Evolutionary conservation across 331 rosid genomes (phyloP).

Genomic region (Rosa hybrid): DNA sequence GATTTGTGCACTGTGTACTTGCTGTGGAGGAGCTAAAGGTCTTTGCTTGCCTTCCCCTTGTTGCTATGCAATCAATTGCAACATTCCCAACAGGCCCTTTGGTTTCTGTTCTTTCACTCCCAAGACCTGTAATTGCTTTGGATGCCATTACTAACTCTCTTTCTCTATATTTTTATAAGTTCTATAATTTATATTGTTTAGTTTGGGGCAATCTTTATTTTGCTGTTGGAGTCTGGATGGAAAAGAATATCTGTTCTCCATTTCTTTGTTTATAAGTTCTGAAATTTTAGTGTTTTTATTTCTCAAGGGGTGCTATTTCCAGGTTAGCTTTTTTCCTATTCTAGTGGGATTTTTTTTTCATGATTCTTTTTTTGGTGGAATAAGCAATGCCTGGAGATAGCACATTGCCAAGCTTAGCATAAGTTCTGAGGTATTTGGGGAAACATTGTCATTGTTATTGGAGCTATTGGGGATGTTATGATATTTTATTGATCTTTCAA

Average conservation of each 20-base stretch:
- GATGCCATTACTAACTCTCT: slow-evolving; percentile 68
- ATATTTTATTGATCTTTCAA: slow-evolving; percentile 37
- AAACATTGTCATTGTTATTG: slow-evolving; percentile 44
- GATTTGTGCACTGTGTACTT: slow-evolving; percentile 95
- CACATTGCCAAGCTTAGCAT: slow-evolving; percentile 48
- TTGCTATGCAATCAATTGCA: slow-evolving; percentile 99
- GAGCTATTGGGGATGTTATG: slow-evolving; percentile 53
- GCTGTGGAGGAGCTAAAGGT: slow-evolving; percentile 96
- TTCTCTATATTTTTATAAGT: slow-evolving; percentile 28
- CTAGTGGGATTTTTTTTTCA: slow-evolving; percentile 45
- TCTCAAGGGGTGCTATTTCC: slow-evolving; percentile 41
- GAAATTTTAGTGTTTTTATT: slow-evolving; percentile 14
- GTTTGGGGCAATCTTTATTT: slow-evolving; percentile 44
- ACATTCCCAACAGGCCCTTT: slow-evolving; percentile 94
- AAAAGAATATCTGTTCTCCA: slow-evolving; percentile 74
- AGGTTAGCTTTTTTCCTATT: slow-evolving; percentile 33
- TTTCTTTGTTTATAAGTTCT: slow-evolving; percentile 45
- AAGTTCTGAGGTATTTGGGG: slow-evolving; percentile 37
- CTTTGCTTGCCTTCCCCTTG: slow-evolving; percentile 93
- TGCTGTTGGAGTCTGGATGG: slow-evolving; percentile 67
- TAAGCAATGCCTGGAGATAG: slow-evolving; percentile 45
- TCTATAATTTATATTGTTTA: slow-evolving; percentile 34
- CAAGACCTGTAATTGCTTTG: slow-evolving; percentile 97
- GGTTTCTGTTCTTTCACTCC: slow-evolving; percentile 99
- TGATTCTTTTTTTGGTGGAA: slow-evolving; percentile 14